phyloP scores from a whole-genome alignment of 108 stramenopile species.

The Discostella stelligeroides region DNA sequence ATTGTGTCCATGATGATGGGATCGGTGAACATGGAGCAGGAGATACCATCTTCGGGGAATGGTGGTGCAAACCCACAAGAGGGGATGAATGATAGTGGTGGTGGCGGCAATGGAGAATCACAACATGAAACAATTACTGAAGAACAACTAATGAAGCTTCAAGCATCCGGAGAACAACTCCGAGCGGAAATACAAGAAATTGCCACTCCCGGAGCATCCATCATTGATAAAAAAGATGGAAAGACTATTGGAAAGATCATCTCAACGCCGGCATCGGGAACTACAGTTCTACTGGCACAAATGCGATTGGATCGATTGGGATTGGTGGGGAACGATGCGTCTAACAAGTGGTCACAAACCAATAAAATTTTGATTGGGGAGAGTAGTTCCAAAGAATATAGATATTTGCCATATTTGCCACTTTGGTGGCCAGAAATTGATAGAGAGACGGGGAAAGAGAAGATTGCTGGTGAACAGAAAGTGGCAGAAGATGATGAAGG shows the following conservation, averaged over 20 bases:
- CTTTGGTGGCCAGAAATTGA: constrained; percentile 90
- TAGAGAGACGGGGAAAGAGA: constrained; percentile 71
- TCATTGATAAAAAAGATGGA: constrained; percentile 75
- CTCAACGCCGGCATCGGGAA: constrained; percentile 71
- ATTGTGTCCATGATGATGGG: constrained; percentile 78
- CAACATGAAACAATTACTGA: constrained; percentile 24
- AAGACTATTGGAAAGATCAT: constrained; percentile 85
- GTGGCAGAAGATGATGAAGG: too few species aligned
- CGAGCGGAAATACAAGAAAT: constrained; percentile 44
- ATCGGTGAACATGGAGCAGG: constrained; percentile 28
- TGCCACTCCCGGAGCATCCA: constrained; percentile 60
- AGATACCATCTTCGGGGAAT: neutral
- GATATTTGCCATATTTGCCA: constrained; percentile 85
- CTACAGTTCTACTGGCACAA: constrained; percentile 79
- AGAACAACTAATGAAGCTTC: constrained; percentile 46
- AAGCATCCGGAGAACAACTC: constrained; percentile 45
- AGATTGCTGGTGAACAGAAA: constrained; percentile 38
- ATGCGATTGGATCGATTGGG: constrained; percentile 82
- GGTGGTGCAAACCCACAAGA: constrained; percentile 20
- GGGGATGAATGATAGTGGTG: constrained; percentile 28
- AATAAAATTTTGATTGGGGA: constrained; percentile 80
- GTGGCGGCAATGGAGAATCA: constrained; percentile 19
- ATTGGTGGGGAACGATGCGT: constrained; percentile 36
- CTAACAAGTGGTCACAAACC: constrained; percentile 57
- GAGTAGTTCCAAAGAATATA: constrained; percentile 50